Base-by-base conservation (phyloP, 1,139 yeast genomes). In the Wickerhamomyces sp. region DNA sequence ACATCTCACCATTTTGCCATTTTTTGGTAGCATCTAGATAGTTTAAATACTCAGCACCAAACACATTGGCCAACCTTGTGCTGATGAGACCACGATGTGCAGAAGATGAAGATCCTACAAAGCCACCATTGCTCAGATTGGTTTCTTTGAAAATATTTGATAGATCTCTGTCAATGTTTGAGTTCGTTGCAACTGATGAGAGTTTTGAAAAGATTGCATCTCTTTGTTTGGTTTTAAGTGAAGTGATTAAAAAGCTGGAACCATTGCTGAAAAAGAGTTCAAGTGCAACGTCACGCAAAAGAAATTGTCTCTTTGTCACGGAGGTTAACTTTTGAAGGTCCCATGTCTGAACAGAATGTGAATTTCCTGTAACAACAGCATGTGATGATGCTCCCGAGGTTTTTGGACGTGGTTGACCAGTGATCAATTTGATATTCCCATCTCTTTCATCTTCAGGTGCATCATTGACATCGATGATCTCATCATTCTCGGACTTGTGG, bases 241-340 rank as follows among this genome's bases (percentile, higher is more conserved):
- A 73, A 0, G 88, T 82, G 3, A 79, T 62, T 38, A 82, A 58
- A 24, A 78, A 66, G 45, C 84, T 78, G 4, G 79, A 73, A 0
- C 93, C 94, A 55, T 81, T 79, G 21, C 70, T 69, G 55, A 84
- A 83, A 46, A 84, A 78, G 54, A 85, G 60, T 50, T 86, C 96
- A 28, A 85, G 52, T 0, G 89, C 95, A 35, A 81, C 83, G 55
- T 85, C 93, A 37, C 95, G 61, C 16, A 85, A 63, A 17, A 86
- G 56, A 49, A 85, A 86, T 30, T 82, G 87, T 32, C 94, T 62
- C 46, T 80, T 83, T 4, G 86, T 77, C 17, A 81, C 72, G 9
- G 82, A 74, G 4, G 77, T 71, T 23, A 86, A 55, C 30, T 70
- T 72, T 6, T 66, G 64, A 22, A 79, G 52, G 22, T 72, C 68